Base-by-base conservation (phyloP, 805 yeast species). In the Jamesozyma piceae region DNA sequence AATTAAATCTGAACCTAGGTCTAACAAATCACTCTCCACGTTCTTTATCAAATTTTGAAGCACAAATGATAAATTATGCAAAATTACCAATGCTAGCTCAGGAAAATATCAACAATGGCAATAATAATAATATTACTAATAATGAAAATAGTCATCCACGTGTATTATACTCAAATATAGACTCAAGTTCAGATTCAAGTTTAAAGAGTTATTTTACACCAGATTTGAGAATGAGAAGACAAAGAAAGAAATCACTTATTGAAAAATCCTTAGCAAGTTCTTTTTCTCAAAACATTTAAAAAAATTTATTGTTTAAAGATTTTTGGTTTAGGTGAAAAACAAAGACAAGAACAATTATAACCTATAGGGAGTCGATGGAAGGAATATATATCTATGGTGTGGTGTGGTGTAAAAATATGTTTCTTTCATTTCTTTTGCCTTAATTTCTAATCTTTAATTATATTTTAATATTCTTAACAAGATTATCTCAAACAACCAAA, bases 261-360 rank as follows among this genome's bases (percentile, higher is more conserved):
- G 55, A 53, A 39, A 42, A 48, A 38, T 51, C 57, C 13, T 36
- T 53, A 20, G 43, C 52, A n/a, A 50, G 37, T 19, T 50, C 54
- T 5, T 51, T 53, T 36, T 46, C 54, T 2, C 43, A 42, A 34
- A 26, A 37, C 21, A 5, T 5, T 18, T 32, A 32, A 32, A 11
- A 24, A 24, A 8, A 24, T 24, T 11, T 9, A 9, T 26, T 11
- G 28, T 26, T n/a, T n/a, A n/a, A n/a, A n/a, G n/a, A n/a, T n/a
- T n/a, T n/a, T n/a, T n/a, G n/a, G n/a, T n/a, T n/a, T n/a, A n/a
- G n/a, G n/a, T n/a, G n/a, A n/a, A n/a, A n/a, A n/a, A n/a, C n/a
- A n/a, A n/a, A n/a, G n/a, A n/a, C n/a, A n/a, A n/a, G n/a, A n/a
- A n/a, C n/a, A n/a, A n/a, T n/a, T n/a, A n/a, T n/a, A n/a, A n/a